phyloP scores from a whole-genome alignment of 2,329 filamentous ascomycete genomes.

The Fusarium chuoi region DNA sequence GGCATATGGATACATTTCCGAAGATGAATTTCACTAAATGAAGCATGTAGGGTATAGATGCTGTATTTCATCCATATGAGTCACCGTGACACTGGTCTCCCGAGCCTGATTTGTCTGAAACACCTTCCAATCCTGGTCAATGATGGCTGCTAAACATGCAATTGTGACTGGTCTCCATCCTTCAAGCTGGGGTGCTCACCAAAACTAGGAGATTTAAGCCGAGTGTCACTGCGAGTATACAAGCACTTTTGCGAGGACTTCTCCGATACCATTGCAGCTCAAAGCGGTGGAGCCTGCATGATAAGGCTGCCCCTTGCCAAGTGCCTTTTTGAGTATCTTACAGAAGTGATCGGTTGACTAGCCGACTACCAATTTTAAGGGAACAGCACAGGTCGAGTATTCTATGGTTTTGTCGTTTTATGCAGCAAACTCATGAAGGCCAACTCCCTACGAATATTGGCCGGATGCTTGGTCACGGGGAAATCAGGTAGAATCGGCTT shows the following conservation, averaged over 20 bases:
- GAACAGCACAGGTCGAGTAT: fast-evolving
- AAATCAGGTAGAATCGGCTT: fast-evolving
- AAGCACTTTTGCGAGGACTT: not conserved
- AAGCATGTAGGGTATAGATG: fast-evolving
- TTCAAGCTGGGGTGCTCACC: fast-evolving
- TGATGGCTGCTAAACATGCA: not conserved
- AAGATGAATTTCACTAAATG: not conserved
- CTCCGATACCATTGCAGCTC: not conserved
- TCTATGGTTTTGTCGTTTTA: too few relatives aligned
- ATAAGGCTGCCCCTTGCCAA: not conserved
- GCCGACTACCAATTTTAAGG: not conserved
- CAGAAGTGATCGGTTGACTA: not conserved
- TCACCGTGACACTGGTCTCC: not conserved
- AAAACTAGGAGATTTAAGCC: too few relatives aligned
- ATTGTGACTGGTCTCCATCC: too few relatives aligned
- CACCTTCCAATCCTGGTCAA: not conserved
- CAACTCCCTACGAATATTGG: not conserved
- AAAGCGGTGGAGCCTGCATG: not conserved
- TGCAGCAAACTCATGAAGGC: not conserved
- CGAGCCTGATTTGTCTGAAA: not conserved
- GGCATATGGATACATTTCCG: fast-evolving
- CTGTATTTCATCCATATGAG: too few relatives aligned
- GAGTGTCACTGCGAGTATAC: not conserved
- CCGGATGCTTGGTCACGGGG: not conserved
- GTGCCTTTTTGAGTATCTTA: not conserved